A percentile compares a stretch with the other conserved stretches of the same genome.
phyloP scores from a whole-genome alignment of 768 basidiomycete genomes.

The Hericium coralloides region DNA sequence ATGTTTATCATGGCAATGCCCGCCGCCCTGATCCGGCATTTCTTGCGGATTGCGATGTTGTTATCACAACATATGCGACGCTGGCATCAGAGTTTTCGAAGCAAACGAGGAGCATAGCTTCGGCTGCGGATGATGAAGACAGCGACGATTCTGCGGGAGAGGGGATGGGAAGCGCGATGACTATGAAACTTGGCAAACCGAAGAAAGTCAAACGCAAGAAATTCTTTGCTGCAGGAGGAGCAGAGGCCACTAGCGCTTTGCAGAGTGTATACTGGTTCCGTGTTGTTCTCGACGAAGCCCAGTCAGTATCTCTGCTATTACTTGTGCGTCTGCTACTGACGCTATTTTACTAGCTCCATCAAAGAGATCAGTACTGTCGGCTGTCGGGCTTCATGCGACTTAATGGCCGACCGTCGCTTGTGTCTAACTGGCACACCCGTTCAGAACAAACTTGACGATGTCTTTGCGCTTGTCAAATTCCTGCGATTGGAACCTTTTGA shows the following conservation, averaged over 20 bases:
- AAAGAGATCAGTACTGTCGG: slow-evolving; percentile 94
- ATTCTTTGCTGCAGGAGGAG: slow-evolving; percentile 30
- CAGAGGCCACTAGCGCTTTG: slow-evolving; percentile 63
- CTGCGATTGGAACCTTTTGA: slow-evolving; percentile 86
- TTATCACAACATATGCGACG: slow-evolving; percentile 96
- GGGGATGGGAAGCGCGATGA: slow-evolving; percentile 42
- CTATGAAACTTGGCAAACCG: slow-evolving; percentile 36
- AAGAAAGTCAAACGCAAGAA: slow-evolving; percentile 46
- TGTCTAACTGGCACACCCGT: slow-evolving; percentile 98
- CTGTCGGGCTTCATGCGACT: slow-evolving; percentile 90
- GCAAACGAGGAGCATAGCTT: slow-evolving; percentile 59
- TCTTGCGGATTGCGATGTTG: slow-evolving; percentile 90
- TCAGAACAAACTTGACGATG: slow-evolving; percentile 98
- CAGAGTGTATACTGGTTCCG: slow-evolving; percentile 97
- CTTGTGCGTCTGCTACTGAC: background rate
- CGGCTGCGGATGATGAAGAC: slow-evolving; percentile 50
- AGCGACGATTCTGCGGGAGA: slow-evolving; percentile 55
- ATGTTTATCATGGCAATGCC: slow-evolving; percentile 92
- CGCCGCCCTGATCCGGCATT: slow-evolving; percentile 80
- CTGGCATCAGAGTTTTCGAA: slow-evolving; percentile 92
- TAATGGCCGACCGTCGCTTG: slow-evolving; percentile 86
- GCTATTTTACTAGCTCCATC: slow-evolving; percentile 58
- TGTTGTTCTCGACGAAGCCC: slow-evolving; percentile 89
- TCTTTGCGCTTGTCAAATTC: slow-evolving; percentile 96
- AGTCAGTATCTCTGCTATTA: slow-evolving; percentile 48